Base-by-base conservation (phyloP, 176 grass and related monocot genomes). In the Themeda triandra region DNA sequence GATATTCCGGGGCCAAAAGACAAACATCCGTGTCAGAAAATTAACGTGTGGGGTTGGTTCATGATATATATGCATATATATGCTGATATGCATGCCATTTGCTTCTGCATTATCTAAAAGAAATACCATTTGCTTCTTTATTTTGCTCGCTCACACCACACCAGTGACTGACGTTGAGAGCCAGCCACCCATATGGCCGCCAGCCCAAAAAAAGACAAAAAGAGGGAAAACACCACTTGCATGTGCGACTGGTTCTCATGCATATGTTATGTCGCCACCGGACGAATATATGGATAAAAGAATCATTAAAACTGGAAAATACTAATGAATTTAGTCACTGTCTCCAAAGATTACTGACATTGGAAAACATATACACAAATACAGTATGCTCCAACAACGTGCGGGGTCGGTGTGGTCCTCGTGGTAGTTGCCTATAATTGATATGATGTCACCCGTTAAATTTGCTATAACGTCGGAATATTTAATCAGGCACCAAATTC, bases 61-160 rank as follows among this genome's bases (percentile, higher is more conserved):
- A n/a, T 32, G 82, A 21, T 8, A 42, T 15, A 37, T 28, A 24
- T 5, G 30, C 6, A 1, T 1, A 54, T 54, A 19, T 21, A 56
- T 53, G 18, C 18, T 30, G 87, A 25, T 10, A 51, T 11, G n/a
- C 37, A 33, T 8, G 63, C 13, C 37, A 45, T 72, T 65, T 25
- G 28, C 28, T 82, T 56, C 77, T n/a, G n/a, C n/a, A n/a, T n/a
- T n/a, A n/a, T n/a, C n/a, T n/a, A n/a, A n/a, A n/a, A n/a, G n/a
- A n/a, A n/a, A n/a, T n/a, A n/a, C n/a, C n/a, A n/a, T n/a, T n/a
- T n/a, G n/a, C n/a, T 54, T 39, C 5, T 41, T 12, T 45, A 2
- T 45, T 83, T 75, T 75, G 18, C 48, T 19, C 2, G 56, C 23
- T 86, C 88, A 79, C 67, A 90, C 73, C 88, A 73, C 66, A 90